A percentile compares a stretch with the other conserved stretches of the same genome.
These are phyloP conservation scores for Paramyrothecium sp. DNA, from an alignment of 2,329 filamentous ascomycete species.

Conservation along the genomic window DNA sequence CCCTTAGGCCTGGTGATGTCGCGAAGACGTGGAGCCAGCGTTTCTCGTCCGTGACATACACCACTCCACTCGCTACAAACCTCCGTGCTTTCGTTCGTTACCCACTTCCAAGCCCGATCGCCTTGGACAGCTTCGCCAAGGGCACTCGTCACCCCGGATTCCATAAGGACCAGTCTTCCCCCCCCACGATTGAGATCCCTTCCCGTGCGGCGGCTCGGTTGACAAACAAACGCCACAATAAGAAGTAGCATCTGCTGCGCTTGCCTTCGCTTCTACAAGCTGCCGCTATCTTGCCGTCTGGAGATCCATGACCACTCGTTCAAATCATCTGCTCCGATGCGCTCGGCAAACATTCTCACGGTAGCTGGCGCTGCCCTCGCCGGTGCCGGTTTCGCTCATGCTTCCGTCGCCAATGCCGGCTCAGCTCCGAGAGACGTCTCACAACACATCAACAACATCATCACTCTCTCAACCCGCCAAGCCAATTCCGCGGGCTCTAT, in stretches of 20 bases:
- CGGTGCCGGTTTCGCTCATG: no score
- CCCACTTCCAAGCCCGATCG: background rate
- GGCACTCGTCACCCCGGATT: background rate
- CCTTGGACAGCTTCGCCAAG: background rate
- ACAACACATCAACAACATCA: background rate
- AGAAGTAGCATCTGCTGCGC: no score
- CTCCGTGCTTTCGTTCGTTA: background rate
- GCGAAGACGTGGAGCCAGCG: background rate
- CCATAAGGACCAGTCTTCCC: background rate
- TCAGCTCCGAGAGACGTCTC: background rate
- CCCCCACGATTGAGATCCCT: background rate
- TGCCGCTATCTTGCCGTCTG: background rate
- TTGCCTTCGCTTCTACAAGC: no score
- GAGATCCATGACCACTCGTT: constrained; percentile 2
- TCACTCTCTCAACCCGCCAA: background rate
- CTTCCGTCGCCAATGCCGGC: background rate
- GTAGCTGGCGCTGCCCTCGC: background rate
- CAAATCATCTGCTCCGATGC: background rate
- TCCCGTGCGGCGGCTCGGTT: background rate
- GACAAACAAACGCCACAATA: no score
- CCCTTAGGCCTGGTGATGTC: background rate
- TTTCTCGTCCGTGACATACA: background rate
- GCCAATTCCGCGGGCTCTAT: background rate
- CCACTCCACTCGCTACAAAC: background rate
- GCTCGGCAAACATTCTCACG: background rate